These are phyloP conservation scores for Paramecium tetraurelia DNA, from an alignment of 73 alveolate species.

Conservation along the genomic window DNA sequence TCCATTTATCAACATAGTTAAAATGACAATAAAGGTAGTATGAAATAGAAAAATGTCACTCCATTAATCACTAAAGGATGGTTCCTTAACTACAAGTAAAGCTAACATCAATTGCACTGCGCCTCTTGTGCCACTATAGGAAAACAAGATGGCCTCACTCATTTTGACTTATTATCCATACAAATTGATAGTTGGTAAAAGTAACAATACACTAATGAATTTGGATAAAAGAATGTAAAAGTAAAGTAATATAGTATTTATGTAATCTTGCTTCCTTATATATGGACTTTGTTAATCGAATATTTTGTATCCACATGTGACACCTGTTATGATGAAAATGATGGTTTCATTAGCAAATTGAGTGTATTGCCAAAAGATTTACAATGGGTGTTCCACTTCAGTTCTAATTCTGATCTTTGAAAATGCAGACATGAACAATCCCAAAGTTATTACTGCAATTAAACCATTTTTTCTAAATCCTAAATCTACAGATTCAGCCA, in stretches of 20 bases:
- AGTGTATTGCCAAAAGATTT: conserved; percentile 66
- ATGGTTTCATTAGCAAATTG: conserved; percentile 64
- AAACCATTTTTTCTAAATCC: conserved; percentile 66
- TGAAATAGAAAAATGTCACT: conserved; percentile 69
- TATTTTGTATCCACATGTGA: conserved; percentile 35
- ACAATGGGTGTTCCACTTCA: conserved; percentile 57
- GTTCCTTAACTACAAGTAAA: conserved; percentile 65
- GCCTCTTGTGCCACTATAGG: conserved; percentile 77
- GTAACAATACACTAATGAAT: neutral
- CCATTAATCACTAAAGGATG: conserved; percentile 52
- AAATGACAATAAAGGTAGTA: conserved; percentile 69
- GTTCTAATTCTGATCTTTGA: conserved; percentile 69
- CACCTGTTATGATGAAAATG: conserved; percentile 71
- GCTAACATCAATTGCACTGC: conserved; percentile 69
- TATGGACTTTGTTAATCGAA: conserved; percentile 20
- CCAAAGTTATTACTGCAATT: conserved; percentile 69
- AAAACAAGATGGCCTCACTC: conserved; percentile 61
- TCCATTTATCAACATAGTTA: conserved; percentile 70
- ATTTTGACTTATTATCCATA: conserved; percentile 61
- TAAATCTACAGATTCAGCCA: conserved; percentile 63
- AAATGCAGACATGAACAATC: conserved; percentile 69
- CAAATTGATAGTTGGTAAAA: neutral
- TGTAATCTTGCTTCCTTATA: neutral
- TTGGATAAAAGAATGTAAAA: neutral
- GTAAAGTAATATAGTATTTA: neutral